Conservation (phyloP, 169 alveolate species). For the Ichthyophthirius multifiliis region DNA sequence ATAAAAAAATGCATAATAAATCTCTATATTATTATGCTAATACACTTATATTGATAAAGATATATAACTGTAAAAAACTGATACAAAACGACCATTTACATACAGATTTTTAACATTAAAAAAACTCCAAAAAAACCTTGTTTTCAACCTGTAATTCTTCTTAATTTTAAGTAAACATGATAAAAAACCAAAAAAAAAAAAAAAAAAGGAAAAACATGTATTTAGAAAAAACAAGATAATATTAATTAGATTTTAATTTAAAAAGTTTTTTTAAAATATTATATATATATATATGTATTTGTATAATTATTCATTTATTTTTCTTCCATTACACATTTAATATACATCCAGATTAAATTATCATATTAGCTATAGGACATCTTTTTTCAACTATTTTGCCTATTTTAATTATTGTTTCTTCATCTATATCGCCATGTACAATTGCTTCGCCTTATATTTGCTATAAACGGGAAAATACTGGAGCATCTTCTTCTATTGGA, state of each 20-base stretch:
- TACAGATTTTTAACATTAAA: too few relatives aligned
- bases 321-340: background rate
- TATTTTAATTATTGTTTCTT: background rate
- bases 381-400: background rate
- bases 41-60: too few relatives aligned
- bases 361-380: constrained; percentile 7
- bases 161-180: too few relatives aligned
- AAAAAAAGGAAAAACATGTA: background rate
- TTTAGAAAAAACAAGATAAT: background rate
- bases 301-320: background rate
- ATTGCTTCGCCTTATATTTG: background rate
- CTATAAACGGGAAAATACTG: background rate
- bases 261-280: background rate
- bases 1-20: too few relatives aligned
- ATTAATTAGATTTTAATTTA: too few relatives aligned
- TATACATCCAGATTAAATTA: background rate
- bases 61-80: too few relatives aligned
- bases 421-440: background rate
- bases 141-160: too few relatives aligned
- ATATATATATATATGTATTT: background rate
- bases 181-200: background rate
- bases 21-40: too few relatives aligned
- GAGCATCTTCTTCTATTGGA: background rate
- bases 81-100: too few relatives aligned
- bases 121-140: too few relatives aligned